These are phyloP conservation scores for Camillea tinctor DNA, from an alignment of 2,329 filamentous ascomycete species.

Conservation along the genomic window DNA sequence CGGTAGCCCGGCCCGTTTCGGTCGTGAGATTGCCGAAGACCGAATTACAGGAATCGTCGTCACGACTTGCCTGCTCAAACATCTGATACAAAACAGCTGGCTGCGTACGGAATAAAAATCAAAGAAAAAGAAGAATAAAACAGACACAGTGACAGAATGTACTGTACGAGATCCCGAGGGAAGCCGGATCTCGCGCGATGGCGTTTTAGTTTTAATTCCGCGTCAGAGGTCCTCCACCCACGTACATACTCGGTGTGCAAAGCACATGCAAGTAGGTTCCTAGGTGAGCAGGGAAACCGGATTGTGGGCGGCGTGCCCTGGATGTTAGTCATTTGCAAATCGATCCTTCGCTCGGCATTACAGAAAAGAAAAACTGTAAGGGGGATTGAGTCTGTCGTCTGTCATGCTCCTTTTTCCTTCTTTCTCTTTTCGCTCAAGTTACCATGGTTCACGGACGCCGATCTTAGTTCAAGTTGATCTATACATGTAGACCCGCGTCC, in stretches of 20 bases:
- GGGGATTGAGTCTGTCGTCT: neutral
- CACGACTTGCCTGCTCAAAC: neutral
- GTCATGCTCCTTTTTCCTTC: neutral
- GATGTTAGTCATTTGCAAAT: neutral
- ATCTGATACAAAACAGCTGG: neutral
- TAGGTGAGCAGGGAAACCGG: neutral
- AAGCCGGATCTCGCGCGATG: neutral
- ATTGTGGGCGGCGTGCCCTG: neutral
- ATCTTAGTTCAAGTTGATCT: conserved; percentile 17
- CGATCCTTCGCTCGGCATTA: neutral
- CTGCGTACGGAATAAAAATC: neutral
- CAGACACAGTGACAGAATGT: neutral
- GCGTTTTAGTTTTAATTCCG: neutral
- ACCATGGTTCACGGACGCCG: conserved; percentile 3
- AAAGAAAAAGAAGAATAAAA: neutral
- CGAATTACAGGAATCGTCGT: neutral
- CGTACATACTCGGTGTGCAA: neutral
- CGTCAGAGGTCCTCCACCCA: neutral
- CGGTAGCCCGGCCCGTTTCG: neutral
- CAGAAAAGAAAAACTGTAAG: neutral
- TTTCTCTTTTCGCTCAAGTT: conserved; percentile 1
- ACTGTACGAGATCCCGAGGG: neutral
- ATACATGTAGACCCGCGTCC: conserved; percentile 11
- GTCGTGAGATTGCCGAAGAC: neutral
- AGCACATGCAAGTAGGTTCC: neutral